Conservation (phyloP, 805 yeast genomes). For the Yueomyces sp. region DNA sequence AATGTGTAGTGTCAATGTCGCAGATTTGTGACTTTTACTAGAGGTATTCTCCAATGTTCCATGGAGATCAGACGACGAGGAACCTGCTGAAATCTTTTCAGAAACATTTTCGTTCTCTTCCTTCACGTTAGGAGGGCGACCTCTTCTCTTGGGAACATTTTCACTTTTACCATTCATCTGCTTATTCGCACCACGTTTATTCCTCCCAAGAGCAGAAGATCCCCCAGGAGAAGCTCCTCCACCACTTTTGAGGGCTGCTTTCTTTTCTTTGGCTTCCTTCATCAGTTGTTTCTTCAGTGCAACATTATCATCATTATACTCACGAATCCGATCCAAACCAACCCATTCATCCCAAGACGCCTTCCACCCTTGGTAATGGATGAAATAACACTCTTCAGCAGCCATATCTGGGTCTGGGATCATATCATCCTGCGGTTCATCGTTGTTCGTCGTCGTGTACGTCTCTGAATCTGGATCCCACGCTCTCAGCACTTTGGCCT, state of each 20-base stretch:
- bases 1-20: slow-evolving; percentile 39
- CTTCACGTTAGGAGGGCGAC: not conserved
- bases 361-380: slow-evolving; percentile 96
- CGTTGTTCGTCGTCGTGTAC: slow-evolving; percentile 15
- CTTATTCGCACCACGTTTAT: not conserved
- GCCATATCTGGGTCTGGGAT: slow-evolving; percentile 20
- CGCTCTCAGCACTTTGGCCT: slow-evolving; percentile 62
- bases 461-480: slow-evolving; percentile 40
- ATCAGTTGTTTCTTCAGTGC: slow-evolving; percentile 48
- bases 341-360: slow-evolving; percentile 97
- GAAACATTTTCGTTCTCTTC: not conserved
- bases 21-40: not conserved
- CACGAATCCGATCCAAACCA: slow-evolving; percentile 49
- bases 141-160: not conserved
- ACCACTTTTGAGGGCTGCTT: slow-evolving; percentile 13
- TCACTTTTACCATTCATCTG: not conserved
- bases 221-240: slow-evolving; percentile 9
- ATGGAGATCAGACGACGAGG: not conserved
- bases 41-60: not conserved
- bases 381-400: slow-evolving; percentile 37
- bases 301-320: slow-evolving; percentile 54
- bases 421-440: slow-evolving; percentile 1
- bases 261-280: slow-evolving; percentile 26
- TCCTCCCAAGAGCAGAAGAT: not conserved
- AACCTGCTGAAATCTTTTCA: not conserved